Evolutionary conservation across 345 rosid species (phyloP).

Genomic region (Camelina laxa): DNA sequence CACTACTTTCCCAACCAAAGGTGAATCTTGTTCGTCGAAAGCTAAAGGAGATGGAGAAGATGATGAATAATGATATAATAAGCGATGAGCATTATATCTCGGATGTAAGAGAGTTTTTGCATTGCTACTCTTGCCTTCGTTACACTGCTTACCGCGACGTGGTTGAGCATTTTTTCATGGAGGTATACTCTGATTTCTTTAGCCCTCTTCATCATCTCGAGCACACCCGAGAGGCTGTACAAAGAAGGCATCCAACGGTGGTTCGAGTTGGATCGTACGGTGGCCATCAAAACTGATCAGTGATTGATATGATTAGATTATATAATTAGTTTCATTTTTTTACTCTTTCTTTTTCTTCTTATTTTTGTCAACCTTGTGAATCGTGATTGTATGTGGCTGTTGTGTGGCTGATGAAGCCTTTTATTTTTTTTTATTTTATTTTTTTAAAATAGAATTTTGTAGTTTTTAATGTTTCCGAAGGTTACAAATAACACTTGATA

Average conservation of each 20-base stretch:
- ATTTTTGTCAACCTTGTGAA: neutral
- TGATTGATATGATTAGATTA: neutral
- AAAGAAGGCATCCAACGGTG: neutral
- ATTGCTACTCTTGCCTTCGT: conserved; percentile 76
- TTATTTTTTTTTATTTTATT: no score
- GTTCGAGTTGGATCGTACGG: conserved; percentile 24
- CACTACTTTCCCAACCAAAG: conserved; percentile 43
- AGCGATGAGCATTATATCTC: conserved; percentile 62
- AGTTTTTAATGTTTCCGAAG: neutral
- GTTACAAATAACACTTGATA: neutral
- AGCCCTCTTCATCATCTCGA: neutral
- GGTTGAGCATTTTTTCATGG: conserved; percentile 74
- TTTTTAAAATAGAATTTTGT: neutral
- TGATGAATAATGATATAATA: conserved; percentile 49
- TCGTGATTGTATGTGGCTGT: neutral
- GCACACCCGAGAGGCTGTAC: neutral
- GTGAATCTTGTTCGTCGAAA: conserved; percentile 50
- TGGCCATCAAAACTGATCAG: neutral
- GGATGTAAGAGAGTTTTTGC: conserved; percentile 75
- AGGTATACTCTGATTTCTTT: conserved; percentile 60
- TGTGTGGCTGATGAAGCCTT: neutral
- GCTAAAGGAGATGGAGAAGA: conserved; percentile 69
- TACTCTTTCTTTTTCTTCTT: neutral
- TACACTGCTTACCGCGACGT: conserved; percentile 74
- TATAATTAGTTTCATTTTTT: neutral